phyloP scores from a whole-genome alignment of 768 basidiomycete species.

The Termitomyces sp. region DNA sequence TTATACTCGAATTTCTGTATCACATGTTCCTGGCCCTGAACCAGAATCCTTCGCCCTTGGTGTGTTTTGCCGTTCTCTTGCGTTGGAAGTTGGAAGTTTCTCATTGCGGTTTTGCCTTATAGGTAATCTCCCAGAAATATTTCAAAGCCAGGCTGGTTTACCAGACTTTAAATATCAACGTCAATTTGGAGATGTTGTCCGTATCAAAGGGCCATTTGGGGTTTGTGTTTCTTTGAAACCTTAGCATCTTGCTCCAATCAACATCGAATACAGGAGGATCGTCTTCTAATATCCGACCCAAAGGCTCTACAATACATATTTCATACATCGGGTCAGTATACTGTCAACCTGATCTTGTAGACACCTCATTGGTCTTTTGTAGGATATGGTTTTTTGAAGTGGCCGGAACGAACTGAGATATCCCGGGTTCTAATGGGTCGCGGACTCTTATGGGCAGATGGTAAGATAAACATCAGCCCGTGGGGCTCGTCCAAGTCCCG shows the following conservation, averaged over 20 bases:
- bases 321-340: conserved; percentile 43
- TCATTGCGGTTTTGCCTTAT: not conserved
- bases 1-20: conserved; percentile 37
- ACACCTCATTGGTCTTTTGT: not conserved
- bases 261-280: conserved; percentile 41
- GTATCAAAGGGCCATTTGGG: conserved; percentile 50
- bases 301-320: conserved; percentile 59
- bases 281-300: conserved; percentile 52
- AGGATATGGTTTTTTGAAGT: conserved; percentile 57
- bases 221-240: conserved; percentile 25
- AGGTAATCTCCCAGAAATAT: conserved; percentile 52
- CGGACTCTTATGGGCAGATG: conserved; percentile 55
- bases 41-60: conserved; percentile 50
- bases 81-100: not conserved
- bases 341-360: not conserved
- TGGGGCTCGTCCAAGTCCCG: not conserved
- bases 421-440: conserved; percentile 50
- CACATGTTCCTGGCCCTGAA: conserved; percentile 47
- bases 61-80: conserved; percentile 15
- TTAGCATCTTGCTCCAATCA: not conserved
- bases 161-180: conserved; percentile 54
- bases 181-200: conserved; percentile 48
- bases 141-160: conserved; percentile 49
- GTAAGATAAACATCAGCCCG: conserved; percentile 25
- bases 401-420: conserved; percentile 47